Evolutionary conservation across 139 green algal genomes (phyloP).

Genomic region (Tetradesmus lagerheimii): DNA sequence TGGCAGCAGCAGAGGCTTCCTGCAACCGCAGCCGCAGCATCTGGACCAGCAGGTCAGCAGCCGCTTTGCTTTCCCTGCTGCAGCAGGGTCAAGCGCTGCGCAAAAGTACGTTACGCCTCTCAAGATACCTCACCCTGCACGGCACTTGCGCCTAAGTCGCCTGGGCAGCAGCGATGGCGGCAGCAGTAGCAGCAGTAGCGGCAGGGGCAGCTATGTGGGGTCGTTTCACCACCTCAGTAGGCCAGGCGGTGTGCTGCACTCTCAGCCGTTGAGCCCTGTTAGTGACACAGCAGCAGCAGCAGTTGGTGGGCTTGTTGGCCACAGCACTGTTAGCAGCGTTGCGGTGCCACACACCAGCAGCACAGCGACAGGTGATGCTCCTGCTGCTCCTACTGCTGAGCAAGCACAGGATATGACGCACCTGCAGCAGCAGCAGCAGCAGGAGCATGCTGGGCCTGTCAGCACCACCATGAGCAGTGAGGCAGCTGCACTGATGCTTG

Average conservation of each 20-base stretch:
- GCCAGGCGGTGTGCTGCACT: background rate
- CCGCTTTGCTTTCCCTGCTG: constrained; percentile 31
- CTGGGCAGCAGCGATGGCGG: background rate
- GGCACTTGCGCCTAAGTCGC: background rate
- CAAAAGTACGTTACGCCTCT: constrained; percentile 34
- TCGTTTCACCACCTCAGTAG: background rate
- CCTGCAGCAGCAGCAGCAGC: background rate
- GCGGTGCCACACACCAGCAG: background rate
- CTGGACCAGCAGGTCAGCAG: background rate
- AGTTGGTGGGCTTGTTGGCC: background rate
- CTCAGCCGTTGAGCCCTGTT: background rate
- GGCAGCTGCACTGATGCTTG: constrained; percentile 27
- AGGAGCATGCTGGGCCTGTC: background rate
- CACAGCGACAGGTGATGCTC: background rate
- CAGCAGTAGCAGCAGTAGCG: background rate
- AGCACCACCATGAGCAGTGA: constrained; percentile 44
- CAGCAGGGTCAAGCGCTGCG: background rate
- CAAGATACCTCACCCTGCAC: constrained; percentile 29
- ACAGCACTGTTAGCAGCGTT: background rate
- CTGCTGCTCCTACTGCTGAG: background rate
- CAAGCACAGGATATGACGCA: background rate
- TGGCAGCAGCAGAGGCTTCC: too few relatives aligned
- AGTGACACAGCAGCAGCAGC: background rate
- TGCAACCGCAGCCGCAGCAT: constrained; percentile 1
- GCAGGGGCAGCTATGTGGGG: background rate